Evolutionary conservation across 192 early-diverging fungal genomes (phyloP), one percentile per base, ranked within the genome.

Genomic region (Geranomyces variabilis): DNA sequence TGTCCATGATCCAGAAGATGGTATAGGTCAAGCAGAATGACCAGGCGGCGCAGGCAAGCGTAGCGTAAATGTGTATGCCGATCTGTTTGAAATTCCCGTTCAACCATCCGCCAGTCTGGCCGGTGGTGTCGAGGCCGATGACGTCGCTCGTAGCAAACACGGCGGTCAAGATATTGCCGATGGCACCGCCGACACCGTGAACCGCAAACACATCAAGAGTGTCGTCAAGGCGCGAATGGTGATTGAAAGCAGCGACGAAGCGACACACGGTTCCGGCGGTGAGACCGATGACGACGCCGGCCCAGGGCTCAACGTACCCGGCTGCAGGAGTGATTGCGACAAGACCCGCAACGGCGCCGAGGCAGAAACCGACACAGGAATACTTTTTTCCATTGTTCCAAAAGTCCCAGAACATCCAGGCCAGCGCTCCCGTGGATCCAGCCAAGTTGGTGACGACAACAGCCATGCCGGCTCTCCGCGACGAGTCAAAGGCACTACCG

Each of bases 291-390:
- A 90, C 88, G 43, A 95, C 71, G 2, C 91, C 82, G 24, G 89
- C 87, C 70, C 88, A 88, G 12, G 90, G 87, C 33, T 79, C 82
- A 26, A 95, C 91, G 66, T 83, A 91, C 51, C 93, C 93, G 26
- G 91, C 83, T 5, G 87, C 93, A 0, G 94, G 94, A 22, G 94
- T 96, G 69, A 96, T 90, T 56, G 88, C 92, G 1, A 94, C 94
- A 70, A 96, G 84, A 19, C 92, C 94, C 8, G 92, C 92, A 13
- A 96, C 90, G 10, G 92, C 93, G 46, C 94, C 94, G 8, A 90
- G 90, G 77, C 94, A 96, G 75, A 93, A 91, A 22, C 91, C 93
- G 57, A 96, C 88, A 64, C 88, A 87, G 8, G 90, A 90, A 74
- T 88, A 81, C 80, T 92, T 93, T 75, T 49, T n/a, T 1, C 85